Conservation (phyloP, 495 filamentous ascomycete genomes). For the Penicillium mononematosum region DNA sequence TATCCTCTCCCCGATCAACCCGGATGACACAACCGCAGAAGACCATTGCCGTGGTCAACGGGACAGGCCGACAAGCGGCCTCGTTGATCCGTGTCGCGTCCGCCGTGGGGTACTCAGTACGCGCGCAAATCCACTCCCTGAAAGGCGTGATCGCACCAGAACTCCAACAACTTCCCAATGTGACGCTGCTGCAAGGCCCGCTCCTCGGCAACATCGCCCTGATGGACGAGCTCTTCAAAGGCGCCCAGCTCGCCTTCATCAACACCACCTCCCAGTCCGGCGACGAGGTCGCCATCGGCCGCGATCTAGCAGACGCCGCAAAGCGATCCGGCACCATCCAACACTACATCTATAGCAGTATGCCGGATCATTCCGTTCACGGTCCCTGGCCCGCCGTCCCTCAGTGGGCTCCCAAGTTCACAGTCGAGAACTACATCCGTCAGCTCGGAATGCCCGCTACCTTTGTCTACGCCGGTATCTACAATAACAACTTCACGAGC, state of each 20-base stretch:
- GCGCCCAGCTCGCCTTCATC: conserved; percentile 88
- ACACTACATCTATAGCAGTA: conserved; percentile 93
- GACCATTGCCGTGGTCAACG: conserved; percentile 90
- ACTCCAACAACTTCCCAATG: conserved; percentile 75
- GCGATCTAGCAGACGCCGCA: conserved; percentile 83
- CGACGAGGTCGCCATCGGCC: conserved; percentile 86
- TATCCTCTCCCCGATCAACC: conserved; percentile 12
- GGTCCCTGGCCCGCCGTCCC: conserved; percentile 82
- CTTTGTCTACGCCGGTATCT: conserved; percentile 94
- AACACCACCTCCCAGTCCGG: conserved; percentile 95
- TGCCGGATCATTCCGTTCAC: conserved; percentile 85
- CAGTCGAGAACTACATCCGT: conserved; percentile 86
- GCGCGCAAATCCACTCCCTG: conserved; percentile 81
- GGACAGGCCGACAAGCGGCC: conserved; percentile 87
- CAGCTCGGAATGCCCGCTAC: conserved; percentile 81
- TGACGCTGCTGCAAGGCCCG: conserved; percentile 77
- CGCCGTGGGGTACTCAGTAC: conserved; percentile 86
- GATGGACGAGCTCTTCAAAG: conserved; percentile 74
- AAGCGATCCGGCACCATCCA: conserved; percentile 73
- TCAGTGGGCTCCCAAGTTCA: conserved; percentile 88
- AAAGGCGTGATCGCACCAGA: conserved; percentile 82
- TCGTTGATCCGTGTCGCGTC: conserved; percentile 89
- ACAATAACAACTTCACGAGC: conserved; percentile 98
- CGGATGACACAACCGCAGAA: conserved; percentile 56
- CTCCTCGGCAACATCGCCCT: conserved; percentile 68